phyloP scores from a whole-genome alignment of 148 eudicot genomes.

The Limonium bicolor region DNA sequence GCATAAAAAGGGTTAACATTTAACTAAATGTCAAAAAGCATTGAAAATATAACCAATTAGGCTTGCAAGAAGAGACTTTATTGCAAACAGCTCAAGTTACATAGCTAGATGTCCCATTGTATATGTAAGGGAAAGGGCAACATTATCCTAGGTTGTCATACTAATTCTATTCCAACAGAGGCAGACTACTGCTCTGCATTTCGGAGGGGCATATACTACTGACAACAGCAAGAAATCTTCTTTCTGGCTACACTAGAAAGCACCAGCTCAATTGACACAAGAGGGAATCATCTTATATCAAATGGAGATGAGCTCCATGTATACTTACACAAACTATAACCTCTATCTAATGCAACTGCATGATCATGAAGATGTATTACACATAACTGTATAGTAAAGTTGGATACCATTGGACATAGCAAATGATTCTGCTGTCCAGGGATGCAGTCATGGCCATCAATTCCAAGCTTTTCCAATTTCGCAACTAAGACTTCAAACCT shows the following conservation, averaged over 20 bases:
- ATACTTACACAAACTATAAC: background rate
- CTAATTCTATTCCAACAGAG: no score
- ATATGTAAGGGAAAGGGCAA: no score
- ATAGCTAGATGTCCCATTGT: no score
- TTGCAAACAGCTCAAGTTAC: background rate
- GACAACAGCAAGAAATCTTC: no score
- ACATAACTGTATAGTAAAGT: background rate
- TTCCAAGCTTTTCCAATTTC: constrained; percentile 39
- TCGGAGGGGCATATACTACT: no score
- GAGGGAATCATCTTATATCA: background rate
- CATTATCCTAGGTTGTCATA: no score
- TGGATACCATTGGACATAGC: constrained; percentile 46
- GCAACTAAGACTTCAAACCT: constrained; percentile 14
- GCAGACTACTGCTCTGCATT: no score
- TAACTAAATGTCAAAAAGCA: background rate
- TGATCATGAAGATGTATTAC: background rate
- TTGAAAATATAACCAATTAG: background rate
- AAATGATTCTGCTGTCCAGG: constrained; percentile 44
- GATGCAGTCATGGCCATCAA: constrained; percentile 17
- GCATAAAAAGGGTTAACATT: no score
- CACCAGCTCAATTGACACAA: background rate
- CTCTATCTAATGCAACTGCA: constrained; percentile 2
- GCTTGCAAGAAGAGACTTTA: background rate
- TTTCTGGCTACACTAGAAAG: no score
- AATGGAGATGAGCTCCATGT: background rate